Percentiles rank a stretch among this genome's conserved stretches.
Evolutionary conservation across 495 filamentous ascomycete genomes (phyloP).

Genomic region (Xylaria curta): DNA sequence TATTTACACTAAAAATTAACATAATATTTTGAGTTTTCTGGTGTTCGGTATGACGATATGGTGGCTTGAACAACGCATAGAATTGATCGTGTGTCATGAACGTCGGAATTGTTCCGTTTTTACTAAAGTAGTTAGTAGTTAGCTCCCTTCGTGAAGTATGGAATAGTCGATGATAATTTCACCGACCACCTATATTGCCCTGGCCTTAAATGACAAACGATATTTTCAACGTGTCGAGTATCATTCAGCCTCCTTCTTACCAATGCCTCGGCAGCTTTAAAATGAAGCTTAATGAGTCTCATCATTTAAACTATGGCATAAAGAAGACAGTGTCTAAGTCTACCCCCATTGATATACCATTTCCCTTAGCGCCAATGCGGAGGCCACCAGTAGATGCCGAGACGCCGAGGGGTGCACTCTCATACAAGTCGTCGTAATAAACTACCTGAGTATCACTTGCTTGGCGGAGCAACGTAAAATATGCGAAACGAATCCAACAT

Average conservation of each 20-base stretch:
- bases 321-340: neutral
- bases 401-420: neutral
- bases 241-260: neutral
- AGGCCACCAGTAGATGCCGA: neutral
- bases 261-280: neutral
- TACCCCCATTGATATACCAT: neutral
- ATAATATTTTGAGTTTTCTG: constrained; percentile 10
- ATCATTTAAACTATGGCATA: neutral
- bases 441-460: neutral
- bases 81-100: neutral
- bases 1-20: neutral
- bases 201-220: neutral
- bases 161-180: neutral
- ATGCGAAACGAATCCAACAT: neutral
- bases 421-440: neutral
- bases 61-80: neutral
- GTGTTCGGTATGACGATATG: neutral
- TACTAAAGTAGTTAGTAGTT: neutral
- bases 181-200: neutral
- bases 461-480: neutral
- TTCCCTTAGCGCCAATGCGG: neutral
- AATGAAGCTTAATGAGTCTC: constrained; percentile 8
- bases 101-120: neutral
- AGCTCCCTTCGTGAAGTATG: neutral
- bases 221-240: neutral